Evolutionary conservation across 345 rosid species (phyloP).

Genomic region (Gossypium anomalum): DNA sequence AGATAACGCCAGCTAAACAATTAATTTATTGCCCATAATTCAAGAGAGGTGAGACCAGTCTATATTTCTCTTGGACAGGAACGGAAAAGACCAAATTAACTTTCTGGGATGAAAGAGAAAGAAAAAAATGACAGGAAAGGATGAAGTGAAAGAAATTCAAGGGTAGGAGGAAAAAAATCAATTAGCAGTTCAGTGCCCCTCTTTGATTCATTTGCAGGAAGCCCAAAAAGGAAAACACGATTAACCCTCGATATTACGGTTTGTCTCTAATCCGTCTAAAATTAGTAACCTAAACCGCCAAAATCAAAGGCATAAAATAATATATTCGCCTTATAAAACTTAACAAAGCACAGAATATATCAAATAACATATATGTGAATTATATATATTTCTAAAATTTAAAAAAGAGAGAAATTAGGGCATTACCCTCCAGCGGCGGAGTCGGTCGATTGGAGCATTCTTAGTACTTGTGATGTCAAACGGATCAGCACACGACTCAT

Average conservation of each 20-base stretch:
- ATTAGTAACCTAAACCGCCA: slow-evolving; percentile 4
- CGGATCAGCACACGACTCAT: slow-evolving; percentile 36
- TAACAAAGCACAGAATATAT: not conserved
- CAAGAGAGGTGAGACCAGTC: too few relatives aligned
- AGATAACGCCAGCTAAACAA: too few relatives aligned
- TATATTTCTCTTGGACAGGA: not conserved
- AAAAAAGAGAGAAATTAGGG: not conserved
- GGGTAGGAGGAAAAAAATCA: not conserved
- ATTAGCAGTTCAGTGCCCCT: not conserved
- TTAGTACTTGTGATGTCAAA: slow-evolving; percentile 70
- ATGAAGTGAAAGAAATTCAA: not conserved
- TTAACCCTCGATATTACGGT: not conserved
- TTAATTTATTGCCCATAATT: too few relatives aligned
- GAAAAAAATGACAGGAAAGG: not conserved
- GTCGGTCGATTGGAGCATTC: slow-evolving; percentile 57
- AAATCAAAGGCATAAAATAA: not conserved
- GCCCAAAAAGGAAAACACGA: not conserved
- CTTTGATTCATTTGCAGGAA: not conserved
- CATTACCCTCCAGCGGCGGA: slow-evolving; percentile 85
- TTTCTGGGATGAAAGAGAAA: not conserved
- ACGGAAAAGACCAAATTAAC: not conserved
- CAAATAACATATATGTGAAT: not conserved
- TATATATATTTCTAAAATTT: too few relatives aligned
- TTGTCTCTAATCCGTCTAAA: slow-evolving; percentile 1
- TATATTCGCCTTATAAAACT: not conserved